phyloP scores from a whole-genome alignment of 2,329 filamentous ascomycete genomes.

The Hymenoscyphus linearis region DNA sequence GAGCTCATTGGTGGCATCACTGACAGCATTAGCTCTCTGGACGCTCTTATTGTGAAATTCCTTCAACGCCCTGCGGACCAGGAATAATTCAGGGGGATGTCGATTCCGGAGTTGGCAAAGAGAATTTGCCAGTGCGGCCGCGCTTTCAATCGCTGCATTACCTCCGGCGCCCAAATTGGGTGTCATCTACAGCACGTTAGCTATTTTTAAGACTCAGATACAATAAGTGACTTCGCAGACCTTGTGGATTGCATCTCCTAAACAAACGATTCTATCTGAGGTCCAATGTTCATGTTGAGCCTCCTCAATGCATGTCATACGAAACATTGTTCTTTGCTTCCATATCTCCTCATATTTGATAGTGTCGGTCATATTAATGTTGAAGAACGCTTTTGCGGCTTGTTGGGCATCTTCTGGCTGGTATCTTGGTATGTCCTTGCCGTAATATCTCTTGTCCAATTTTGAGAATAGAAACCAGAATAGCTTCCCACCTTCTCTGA shows the following conservation, averaged over 20 bases:
- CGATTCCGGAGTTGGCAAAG: conserved; percentile 13
- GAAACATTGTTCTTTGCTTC: conserved; percentile 5
- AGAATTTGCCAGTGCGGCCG: conserved; percentile 31
- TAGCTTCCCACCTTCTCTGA: background rate
- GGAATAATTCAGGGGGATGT: background rate
- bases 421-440: background rate
- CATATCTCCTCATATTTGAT: conserved; percentile 13
- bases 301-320: conserved; percentile 14
- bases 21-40: conserved; percentile 17
- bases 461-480: conserved; percentile 4
- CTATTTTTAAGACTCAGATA: background rate
- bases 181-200: conserved; percentile 7
- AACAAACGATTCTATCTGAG: conserved; percentile 17
- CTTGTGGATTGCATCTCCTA: conserved; percentile 21
- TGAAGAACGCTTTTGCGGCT: conserved; percentile 8
- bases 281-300: conserved; percentile 16
- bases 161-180: conserved; percentile 33
- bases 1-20: conserved; percentile 21
- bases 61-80: conserved; percentile 2
- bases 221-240: background rate
- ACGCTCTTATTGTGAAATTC: conserved; percentile 19
- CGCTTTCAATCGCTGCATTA: conserved; percentile 36
- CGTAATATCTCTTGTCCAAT: conserved; percentile 1
- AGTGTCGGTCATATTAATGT: conserved; percentile 11
- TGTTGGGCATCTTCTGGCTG: conserved; percentile 9